Evolutionary conservation across 768 basidiomycete species (phyloP), one percentile per base, ranked within the genome.

Genomic region (Termitomyces sp.): DNA sequence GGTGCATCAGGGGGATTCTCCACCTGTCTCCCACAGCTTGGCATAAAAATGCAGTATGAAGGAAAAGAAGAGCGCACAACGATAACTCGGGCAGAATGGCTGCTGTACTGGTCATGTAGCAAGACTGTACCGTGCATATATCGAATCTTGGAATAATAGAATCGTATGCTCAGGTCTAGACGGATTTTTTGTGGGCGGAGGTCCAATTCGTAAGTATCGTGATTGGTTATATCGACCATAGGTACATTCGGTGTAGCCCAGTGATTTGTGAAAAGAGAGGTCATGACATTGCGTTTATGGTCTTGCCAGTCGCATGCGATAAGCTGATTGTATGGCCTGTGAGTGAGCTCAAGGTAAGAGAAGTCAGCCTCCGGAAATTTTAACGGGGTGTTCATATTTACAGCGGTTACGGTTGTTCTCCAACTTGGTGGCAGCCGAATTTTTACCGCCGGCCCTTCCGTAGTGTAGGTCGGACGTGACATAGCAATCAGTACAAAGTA

Each of bases 241-340:
- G 54, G 41, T 26, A n/a, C 32, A 19, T 51, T 21, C 45, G 35
- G 35, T 3, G 35, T 37, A 37, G 35, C 35, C 35, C 35, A 37
- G 35, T 21, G 30, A 32, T 47, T 55, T 3, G 19, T 32, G 24
- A 58, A 35, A 40, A 34, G 43, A 34, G 30, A 41, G 14, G 11
- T 55, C 32, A 40, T 40, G 22, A 43, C 17, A 14, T 26, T 14
- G 15, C 26, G 38, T 7, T 11, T 40, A 44, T 44, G 43, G 14
- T 35, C 26, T 15, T 50, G 30, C 37, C 34, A 51, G 9, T 42
- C 43, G 47, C 53, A 51, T 21, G 57, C 45, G 15, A 62, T 43
- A 17, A 62, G 55, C 38, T 62, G 53, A 48, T 62, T 56, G 38
- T 62, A 55, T 17, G 45, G n/a, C 19, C 49, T 38, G 34, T 43